phyloP scores from a whole-genome alignment of 495 filamentous ascomycete genomes.

The Penicillium nucicola region DNA sequence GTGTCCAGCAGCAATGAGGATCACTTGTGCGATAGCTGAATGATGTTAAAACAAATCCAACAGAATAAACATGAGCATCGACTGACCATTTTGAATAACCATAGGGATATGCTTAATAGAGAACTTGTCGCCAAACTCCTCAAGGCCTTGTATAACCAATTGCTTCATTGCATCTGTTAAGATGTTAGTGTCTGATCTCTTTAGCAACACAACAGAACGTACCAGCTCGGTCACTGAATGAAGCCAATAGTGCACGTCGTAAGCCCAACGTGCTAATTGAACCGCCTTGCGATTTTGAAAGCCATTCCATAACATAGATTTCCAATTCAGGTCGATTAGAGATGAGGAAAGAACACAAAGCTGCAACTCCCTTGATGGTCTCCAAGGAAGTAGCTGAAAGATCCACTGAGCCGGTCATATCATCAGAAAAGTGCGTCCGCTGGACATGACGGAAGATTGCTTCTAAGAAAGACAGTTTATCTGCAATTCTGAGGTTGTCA shows the following conservation, averaged over 20 bases:
- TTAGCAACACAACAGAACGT: background rate
- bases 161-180: slow-evolving; percentile 47
- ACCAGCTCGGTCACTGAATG: slow-evolving; percentile 54
- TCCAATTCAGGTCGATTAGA: slow-evolving; percentile 34
- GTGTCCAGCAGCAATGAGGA: slow-evolving; percentile 76
- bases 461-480: slow-evolving; percentile 58
- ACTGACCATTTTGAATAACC: slow-evolving; percentile 79
- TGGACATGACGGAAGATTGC: slow-evolving; percentile 58
- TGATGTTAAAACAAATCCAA: background rate
- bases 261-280: slow-evolving; percentile 63
- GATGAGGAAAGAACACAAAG: slow-evolving; percentile 36
- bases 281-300: slow-evolving; percentile 49
- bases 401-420: slow-evolving; percentile 5
- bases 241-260: slow-evolving; percentile 64
- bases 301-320: slow-evolving; percentile 63
- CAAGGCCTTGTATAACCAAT: slow-evolving; percentile 64
- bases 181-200: slow-evolving; percentile 14
- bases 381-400: slow-evolving; percentile 4
- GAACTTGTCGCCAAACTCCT: slow-evolving; percentile 78
- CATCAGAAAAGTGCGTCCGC: slow-evolving; percentile 43
- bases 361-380: slow-evolving; percentile 36
- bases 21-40: slow-evolving; percentile 70
- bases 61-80: background rate
- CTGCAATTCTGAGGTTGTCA: slow-evolving; percentile 45
- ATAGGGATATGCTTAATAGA: slow-evolving; percentile 82